These are phyloP conservation scores for Rhizopus delemar DNA, from an alignment of 371 early-diverging fungal genomes.

Conservation along the genomic window DNA sequence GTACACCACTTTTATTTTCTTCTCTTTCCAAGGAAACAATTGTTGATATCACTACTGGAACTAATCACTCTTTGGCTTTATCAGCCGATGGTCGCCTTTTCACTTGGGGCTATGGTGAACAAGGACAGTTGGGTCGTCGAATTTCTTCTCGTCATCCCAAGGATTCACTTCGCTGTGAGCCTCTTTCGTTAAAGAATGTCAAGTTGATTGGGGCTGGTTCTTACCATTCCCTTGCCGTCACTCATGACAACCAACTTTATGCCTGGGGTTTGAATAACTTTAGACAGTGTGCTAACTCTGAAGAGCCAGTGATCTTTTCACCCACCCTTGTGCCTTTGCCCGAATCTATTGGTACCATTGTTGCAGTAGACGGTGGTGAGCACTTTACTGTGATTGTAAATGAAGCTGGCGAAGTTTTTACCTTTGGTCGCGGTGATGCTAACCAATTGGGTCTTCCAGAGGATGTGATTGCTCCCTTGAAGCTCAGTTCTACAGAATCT, in stretches of 20 bases:
- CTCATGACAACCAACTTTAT: conserved; percentile 66
- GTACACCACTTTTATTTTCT: conserved; percentile 58
- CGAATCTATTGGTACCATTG: conserved; percentile 39
- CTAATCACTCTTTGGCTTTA: conserved; percentile 89
- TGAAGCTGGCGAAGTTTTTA: conserved; percentile 72
- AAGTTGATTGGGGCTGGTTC: conserved; percentile 77
- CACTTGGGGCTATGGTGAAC: conserved; percentile 96
- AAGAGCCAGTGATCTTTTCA: conserved; percentile 35
- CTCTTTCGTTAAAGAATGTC: conserved; percentile 61
- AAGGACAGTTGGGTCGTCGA: conserved; percentile 89
- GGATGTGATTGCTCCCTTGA: conserved; percentile 20
- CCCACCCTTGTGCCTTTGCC: conserved; percentile 60
- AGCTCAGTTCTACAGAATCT: conserved; percentile 31
- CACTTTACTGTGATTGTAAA: conserved; percentile 85
- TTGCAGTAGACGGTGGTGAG: conserved; percentile 81
- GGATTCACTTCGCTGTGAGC: conserved; percentile 63
- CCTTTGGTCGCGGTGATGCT: conserved; percentile 90
- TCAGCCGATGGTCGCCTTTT: conserved; percentile 75
- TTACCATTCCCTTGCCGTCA: conserved; percentile 85
- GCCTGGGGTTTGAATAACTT: conserved; percentile 96
- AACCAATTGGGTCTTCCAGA: conserved; percentile 87
- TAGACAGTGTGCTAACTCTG: conserved; percentile 77
- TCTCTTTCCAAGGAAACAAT: conserved; percentile 50
- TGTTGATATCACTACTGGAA: conserved; percentile 84
- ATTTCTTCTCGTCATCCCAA: conserved; percentile 67